These are phyloP conservation scores for Neopestalotiopsis clavispora DNA, from an alignment of 2,329 filamentous ascomycete genomes.

Conservation along the genomic window DNA sequence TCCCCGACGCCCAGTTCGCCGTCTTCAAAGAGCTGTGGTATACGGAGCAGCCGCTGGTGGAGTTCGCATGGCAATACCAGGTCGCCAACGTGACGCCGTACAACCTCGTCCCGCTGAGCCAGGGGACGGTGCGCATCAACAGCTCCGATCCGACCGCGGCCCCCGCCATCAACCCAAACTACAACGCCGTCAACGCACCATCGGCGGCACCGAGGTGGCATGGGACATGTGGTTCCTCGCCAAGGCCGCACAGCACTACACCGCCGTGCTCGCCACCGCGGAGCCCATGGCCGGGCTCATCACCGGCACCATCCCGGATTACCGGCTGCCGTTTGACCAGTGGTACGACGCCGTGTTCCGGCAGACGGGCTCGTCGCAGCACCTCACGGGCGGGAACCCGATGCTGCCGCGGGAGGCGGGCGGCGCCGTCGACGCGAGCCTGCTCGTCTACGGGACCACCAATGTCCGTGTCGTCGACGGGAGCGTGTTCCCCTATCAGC, in stretches of 20 bases:
- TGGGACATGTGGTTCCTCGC: slow-evolving; percentile 22
- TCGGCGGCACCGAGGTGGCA: slow-evolving; percentile 18
- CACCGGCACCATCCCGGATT: slow-evolving; percentile 10
- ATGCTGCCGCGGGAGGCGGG: slow-evolving; percentile 47
- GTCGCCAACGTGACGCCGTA: slow-evolving; percentile 19
- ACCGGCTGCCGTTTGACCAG: slow-evolving; percentile 17
- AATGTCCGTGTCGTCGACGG: slow-evolving; percentile 37
- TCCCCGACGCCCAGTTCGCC: not conserved
- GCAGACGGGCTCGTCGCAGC: slow-evolving; percentile 19
- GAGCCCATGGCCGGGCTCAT: slow-evolving; percentile 17
- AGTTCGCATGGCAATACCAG: slow-evolving; percentile 20
- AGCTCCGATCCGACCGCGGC: slow-evolving; percentile 17
- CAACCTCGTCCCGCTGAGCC: slow-evolving; percentile 18
- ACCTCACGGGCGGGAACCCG: slow-evolving; percentile 19
- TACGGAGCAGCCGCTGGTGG: slow-evolving; percentile 16
- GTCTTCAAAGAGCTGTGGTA: slow-evolving; percentile 21
- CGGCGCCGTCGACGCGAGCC: slow-evolving; percentile 39
- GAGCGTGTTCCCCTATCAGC: slow-evolving; percentile 30
- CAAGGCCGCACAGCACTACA: slow-evolving; percentile 18
- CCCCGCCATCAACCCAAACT: slow-evolving; percentile 20
- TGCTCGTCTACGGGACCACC: slow-evolving; percentile 39
- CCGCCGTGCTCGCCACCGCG: slow-evolving; percentile 18
- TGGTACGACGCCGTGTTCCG: slow-evolving; percentile 11
- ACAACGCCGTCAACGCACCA: slow-evolving; percentile 18
- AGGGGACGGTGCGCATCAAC: slow-evolving; percentile 21